Conservation (phyloP, 1,284 basidiomycete genomes). For the Malassezia psittaci region DNA sequence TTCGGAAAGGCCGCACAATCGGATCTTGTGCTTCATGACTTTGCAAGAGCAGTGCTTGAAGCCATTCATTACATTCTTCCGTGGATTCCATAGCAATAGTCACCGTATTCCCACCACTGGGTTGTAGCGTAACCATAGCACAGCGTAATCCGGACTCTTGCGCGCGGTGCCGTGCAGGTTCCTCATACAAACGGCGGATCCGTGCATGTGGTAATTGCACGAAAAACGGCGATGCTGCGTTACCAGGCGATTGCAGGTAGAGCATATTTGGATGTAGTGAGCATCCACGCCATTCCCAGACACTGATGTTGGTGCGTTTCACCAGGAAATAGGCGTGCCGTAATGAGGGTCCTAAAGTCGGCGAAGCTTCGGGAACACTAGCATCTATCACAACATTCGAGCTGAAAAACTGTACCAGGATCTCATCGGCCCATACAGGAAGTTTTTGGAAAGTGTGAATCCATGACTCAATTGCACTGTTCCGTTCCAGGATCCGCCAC, state of each 20-base stretch:
- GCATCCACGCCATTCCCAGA: conserved; percentile 1
- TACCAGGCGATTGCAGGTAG: not conserved
- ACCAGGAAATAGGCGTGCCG: conserved; percentile 6
- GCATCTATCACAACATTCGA: not conserved
- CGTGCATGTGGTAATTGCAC: conserved; percentile 4
- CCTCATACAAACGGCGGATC: conserved; percentile 11
- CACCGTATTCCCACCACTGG: not conserved
- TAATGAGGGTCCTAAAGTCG: conserved; percentile 1
- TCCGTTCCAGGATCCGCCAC: conserved; percentile 6
- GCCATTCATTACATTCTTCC: conserved; percentile 5
- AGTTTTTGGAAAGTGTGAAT: conserved; percentile 3
- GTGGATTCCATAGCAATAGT: conserved; percentile 3
- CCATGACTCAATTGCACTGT: conserved; percentile 7
- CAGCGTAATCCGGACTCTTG: not conserved
- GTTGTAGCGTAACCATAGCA: not conserved
- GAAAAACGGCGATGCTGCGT: not conserved
- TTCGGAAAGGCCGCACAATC: not conserved
- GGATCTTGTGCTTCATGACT: not conserved
- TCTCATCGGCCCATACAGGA: not conserved
- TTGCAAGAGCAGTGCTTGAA: conserved; percentile 9
- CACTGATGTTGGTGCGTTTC: not conserved
- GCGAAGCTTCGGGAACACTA: not conserved
- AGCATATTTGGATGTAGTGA: conserved; percentile 5
- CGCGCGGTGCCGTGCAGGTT: not conserved
- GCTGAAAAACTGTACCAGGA: conserved; percentile 5